These are phyloP conservation scores for Exidia glandulosa DNA, from an alignment of 768 basidiomycete genomes.

Conservation along the genomic window DNA sequence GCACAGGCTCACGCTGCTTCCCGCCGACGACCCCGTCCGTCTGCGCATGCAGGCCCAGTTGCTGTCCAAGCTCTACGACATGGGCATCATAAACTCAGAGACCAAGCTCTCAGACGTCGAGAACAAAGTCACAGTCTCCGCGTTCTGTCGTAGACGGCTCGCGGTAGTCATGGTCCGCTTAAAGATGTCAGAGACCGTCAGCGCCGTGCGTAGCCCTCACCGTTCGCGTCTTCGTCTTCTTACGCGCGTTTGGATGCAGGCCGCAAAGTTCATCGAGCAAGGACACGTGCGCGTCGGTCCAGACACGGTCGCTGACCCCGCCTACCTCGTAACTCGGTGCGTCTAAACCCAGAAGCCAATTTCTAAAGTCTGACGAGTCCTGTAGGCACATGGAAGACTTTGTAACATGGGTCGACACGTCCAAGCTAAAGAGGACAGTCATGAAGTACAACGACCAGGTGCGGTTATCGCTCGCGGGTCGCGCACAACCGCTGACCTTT, in stretches of 20 bases:
- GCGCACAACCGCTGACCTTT: conserved; percentile 1
- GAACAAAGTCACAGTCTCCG: conserved; percentile 87
- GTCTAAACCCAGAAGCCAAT: conserved; percentile 8
- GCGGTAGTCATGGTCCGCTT: conserved; percentile 86
- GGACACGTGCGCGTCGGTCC: conserved; percentile 96
- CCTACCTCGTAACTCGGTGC: conserved; percentile 84
- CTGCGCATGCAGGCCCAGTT: conserved; percentile 74
- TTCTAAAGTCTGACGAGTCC: conserved; percentile 2
- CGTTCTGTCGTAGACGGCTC: conserved; percentile 83
- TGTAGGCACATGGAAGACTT: conserved; percentile 95
- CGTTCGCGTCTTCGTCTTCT: neutral
- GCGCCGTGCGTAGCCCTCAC: conserved; percentile 51
- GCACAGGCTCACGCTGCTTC: conserved; percentile 78
- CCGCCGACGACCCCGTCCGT: conserved; percentile 82
- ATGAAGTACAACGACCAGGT: conserved; percentile 97
- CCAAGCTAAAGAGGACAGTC: conserved; percentile 90
- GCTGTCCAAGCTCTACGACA: conserved; percentile 92
- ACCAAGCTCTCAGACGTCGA: conserved; percentile 92
- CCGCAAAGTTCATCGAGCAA: conserved; percentile 94
- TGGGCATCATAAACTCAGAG: conserved; percentile 78
- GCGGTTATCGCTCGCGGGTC: conserved; percentile 8
- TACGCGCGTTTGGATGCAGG: too few species aligned
- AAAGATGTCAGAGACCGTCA: conserved; percentile 94
- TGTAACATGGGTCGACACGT: conserved; percentile 98
- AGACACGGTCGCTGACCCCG: conserved; percentile 91